Evolutionary conservation across 228 moss, liverwort and hornwort species (phyloP).

Genomic region (Sphagnum magellanicum): DNA sequence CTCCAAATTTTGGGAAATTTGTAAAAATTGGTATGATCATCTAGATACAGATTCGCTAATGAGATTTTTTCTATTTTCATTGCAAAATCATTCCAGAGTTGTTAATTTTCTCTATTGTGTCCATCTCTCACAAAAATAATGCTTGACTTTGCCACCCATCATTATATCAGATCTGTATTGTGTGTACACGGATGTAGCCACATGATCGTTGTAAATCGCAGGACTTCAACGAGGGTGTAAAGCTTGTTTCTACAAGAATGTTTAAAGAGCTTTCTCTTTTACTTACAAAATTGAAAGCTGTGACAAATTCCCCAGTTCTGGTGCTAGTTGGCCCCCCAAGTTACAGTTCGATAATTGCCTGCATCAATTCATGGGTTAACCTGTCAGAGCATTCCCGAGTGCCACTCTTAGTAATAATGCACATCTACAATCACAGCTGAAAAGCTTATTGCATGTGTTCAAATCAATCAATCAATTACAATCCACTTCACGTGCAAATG

Average conservation of each 20-base stretch:
- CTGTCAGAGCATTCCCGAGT: too few species aligned
- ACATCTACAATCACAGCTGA: neutral
- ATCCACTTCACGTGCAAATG: neutral
- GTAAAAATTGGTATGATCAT: too few species aligned
- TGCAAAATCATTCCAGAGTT: too few species aligned
- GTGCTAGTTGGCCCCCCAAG: constrained; percentile 33
- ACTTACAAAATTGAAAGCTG: constrained; percentile 29
- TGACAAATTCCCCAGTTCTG: constrained; percentile 35
- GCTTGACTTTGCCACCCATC: neutral
- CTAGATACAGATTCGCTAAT: too few species aligned
- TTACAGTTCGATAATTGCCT: constrained; percentile 32
- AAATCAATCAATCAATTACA: neutral
- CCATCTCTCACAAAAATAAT: neutral
- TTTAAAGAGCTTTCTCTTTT: neutral
- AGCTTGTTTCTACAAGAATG: neutral
- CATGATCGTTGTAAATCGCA: too few species aligned
- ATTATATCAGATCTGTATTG: neutral
- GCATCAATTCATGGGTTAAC: neutral
- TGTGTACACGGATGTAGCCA: too few species aligned
- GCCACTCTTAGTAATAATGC: neutral
- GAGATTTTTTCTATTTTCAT: too few species aligned
- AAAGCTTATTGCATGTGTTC: neutral
- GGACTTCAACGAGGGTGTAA: neutral
- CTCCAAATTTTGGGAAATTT: too few species aligned
- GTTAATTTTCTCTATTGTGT: neutral